Conservation (phyloP, 192 early-diverging fungal species). For the Linnemannia hyalina region DNA sequence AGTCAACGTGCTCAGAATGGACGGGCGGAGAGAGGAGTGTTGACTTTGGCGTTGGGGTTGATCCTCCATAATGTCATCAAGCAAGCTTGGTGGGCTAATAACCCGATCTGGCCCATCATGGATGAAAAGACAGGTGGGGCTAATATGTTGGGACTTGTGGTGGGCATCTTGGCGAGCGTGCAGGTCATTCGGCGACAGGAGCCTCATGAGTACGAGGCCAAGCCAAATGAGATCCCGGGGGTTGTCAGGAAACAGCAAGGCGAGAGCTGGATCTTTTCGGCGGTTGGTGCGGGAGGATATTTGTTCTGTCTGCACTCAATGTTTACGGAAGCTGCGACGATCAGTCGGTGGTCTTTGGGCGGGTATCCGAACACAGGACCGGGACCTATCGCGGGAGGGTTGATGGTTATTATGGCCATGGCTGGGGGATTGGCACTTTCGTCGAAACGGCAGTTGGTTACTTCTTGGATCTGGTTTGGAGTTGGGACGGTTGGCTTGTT, state of each 20-base stretch:
- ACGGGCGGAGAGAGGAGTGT: constrained; percentile 66
- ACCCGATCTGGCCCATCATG: constrained; percentile 84
- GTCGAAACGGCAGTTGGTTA: constrained; percentile 43
- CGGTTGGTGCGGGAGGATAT: constrained; percentile 69
- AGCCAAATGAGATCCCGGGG: background rate
- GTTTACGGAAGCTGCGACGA: constrained; percentile 75
- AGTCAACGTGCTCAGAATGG: constrained; percentile 58
- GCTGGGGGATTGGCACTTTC: constrained; percentile 64
- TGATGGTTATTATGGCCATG: constrained; percentile 65
- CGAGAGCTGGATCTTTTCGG: constrained; percentile 57
- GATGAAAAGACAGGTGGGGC: constrained; percentile 73
- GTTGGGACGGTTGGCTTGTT: constrained; percentile 62
- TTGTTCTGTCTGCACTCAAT: constrained; percentile 79
- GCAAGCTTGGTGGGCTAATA: constrained; percentile 77
- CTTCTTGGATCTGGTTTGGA: constrained; percentile 65
- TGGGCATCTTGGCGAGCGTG: constrained; percentile 68
- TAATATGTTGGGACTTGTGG: constrained; percentile 68
- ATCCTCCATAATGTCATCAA: constrained; percentile 73
- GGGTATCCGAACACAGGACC: constrained; percentile 80
- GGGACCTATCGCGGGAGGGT: constrained; percentile 74
- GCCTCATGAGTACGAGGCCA: constrained; percentile 15
- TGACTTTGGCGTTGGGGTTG: constrained; percentile 75
- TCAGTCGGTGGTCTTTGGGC: constrained; percentile 76
- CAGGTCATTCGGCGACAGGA: constrained; percentile 61
- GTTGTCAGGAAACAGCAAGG: background rate